Percentiles rank a stretch among this genome's conserved stretches.
These are phyloP conservation scores for Borovskyia barvae DNA, from an alignment of 208 protist genomes.

Conservation along the genomic window DNA sequence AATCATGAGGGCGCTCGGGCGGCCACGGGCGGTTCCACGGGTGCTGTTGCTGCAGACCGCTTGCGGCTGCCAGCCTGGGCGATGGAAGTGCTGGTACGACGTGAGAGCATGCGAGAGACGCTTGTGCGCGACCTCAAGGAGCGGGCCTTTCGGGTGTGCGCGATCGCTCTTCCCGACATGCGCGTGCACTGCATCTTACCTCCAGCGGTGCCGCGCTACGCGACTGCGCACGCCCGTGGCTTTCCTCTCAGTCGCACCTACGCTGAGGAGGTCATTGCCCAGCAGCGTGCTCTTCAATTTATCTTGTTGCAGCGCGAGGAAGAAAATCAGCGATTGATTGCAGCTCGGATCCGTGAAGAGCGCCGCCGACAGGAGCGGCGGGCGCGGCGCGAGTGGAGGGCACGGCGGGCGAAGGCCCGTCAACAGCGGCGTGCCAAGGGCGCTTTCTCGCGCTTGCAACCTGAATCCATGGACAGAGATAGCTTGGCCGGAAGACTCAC, in stretches of 20 bases:
- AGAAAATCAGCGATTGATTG: constrained; percentile 24
- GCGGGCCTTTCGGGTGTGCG: constrained; percentile 36
- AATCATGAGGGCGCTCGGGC: neutral
- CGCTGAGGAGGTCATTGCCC: constrained; percentile 61
- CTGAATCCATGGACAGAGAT: constrained; percentile 2
- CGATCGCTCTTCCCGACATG: constrained; percentile 64
- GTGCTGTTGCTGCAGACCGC: too few species aligned
- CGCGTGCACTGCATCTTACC: constrained; percentile 71
- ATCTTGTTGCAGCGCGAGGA: constrained; percentile 38
- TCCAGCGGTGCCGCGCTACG: constrained; percentile 48
- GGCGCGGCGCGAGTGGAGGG: constrained; percentile 13
- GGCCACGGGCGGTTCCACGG: too few species aligned
- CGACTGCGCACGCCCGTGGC: constrained; percentile 52
- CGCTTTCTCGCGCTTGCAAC: too few species aligned
- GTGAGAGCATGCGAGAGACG: constrained; percentile 58
- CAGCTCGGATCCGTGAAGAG: constrained; percentile 11
- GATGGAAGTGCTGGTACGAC: constrained; percentile 36
- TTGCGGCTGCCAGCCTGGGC: constrained; percentile 25
- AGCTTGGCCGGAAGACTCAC: neutral
- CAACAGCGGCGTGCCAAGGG: too few species aligned
- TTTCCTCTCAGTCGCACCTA: constrained; percentile 52
- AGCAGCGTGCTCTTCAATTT: constrained; percentile 49
- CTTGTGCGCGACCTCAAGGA: constrained; percentile 52
- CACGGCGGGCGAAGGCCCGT: too few species aligned
- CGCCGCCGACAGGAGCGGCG: constrained; percentile 20